phyloP scores from a whole-genome alignment of 2,329 filamentous ascomycete species.

The Fusarium sublunatum region DNA sequence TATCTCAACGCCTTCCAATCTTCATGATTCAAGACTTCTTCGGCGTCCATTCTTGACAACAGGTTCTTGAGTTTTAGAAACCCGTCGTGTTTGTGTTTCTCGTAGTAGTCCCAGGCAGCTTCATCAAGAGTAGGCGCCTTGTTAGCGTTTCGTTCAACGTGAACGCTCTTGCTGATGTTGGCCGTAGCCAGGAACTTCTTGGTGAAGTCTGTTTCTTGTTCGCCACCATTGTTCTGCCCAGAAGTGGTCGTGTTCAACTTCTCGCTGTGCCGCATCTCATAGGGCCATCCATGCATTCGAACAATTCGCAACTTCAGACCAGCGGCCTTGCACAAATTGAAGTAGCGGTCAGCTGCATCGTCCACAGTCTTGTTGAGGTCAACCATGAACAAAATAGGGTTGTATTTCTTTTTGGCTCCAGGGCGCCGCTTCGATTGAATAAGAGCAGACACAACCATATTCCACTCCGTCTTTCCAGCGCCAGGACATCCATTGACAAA shows the following conservation, averaged over 20 bases:
- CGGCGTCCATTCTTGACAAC: slow-evolving; percentile 49
- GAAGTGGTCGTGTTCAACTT: slow-evolving; percentile 43
- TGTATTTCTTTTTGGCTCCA: slow-evolving; percentile 34
- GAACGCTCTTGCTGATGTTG: slow-evolving; percentile 36
- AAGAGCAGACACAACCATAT: slow-evolving; percentile 55
- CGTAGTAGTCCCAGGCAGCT: slow-evolving; percentile 56
- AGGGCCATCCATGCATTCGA: slow-evolving; percentile 56
- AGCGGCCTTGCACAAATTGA: slow-evolving; percentile 51
- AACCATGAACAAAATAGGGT: slow-evolving; percentile 58
- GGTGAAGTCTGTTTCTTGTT: slow-evolving; percentile 49
- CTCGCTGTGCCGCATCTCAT: slow-evolving; percentile 50
- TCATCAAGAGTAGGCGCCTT: slow-evolving; percentile 57
- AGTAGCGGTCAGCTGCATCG: slow-evolving; percentile 58
- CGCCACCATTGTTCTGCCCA: background rate
- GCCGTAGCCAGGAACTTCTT: slow-evolving; percentile 50
- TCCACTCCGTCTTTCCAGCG: slow-evolving; percentile 61
- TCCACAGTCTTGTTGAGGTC: slow-evolving; percentile 62
- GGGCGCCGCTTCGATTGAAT: slow-evolving; percentile 49
- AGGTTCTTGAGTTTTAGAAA: slow-evolving; percentile 53
- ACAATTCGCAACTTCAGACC: slow-evolving; percentile 52
- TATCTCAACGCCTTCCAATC: slow-evolving; percentile 48
- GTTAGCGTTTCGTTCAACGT: slow-evolving; percentile 22
- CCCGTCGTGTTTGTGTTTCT: slow-evolving; percentile 45
- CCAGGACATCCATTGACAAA: slow-evolving; percentile 61
- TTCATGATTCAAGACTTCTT: slow-evolving; percentile 40